phyloP scores from a whole-genome alignment of 108 stramenopile genomes.

The Aurantiochytrium sp. region DNA sequence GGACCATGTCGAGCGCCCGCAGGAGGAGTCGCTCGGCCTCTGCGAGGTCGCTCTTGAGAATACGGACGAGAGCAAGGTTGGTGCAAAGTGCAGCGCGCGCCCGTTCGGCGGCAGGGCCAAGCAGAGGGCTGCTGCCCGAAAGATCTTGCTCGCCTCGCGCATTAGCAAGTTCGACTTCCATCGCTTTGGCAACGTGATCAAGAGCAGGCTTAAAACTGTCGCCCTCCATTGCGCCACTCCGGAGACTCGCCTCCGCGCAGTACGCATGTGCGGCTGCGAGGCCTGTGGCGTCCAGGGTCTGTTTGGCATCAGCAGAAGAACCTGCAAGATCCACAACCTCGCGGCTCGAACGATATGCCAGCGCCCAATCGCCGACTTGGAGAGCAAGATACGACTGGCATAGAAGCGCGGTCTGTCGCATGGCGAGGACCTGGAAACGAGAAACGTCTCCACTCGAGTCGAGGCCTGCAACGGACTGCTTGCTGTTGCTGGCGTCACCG shows the following conservation, averaged over 20 bases:
- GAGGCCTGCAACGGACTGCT: background rate
- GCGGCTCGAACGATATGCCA: background rate
- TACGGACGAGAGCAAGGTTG: background rate
- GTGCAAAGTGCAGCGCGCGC: background rate
- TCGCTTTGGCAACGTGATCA: background rate
- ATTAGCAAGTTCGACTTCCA: background rate
- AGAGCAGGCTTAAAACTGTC: background rate
- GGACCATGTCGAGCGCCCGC: background rate
- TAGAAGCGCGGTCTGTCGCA: background rate
- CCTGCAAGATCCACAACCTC: background rate
- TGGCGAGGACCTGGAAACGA: background rate
- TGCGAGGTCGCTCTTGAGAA: background rate
- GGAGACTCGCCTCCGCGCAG: background rate
- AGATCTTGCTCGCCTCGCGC: background rate
- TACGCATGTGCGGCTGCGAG: background rate
- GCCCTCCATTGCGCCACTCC: background rate
- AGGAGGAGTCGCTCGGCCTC: background rate
- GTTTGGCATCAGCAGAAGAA: background rate
- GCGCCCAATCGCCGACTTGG: background rate
- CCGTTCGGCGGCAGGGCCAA: background rate
- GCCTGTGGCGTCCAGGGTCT: background rate
- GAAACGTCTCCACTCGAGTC: background rate
- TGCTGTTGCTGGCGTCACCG: background rate
- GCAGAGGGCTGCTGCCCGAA: no score
- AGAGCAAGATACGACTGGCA: background rate